Percentiles rank a stretch among this genome's conserved stretches.
These are phyloP conservation scores for Diophrys appendiculata DNA, from an alignment of 73 alveolate species.

Conservation along the genomic window DNA sequence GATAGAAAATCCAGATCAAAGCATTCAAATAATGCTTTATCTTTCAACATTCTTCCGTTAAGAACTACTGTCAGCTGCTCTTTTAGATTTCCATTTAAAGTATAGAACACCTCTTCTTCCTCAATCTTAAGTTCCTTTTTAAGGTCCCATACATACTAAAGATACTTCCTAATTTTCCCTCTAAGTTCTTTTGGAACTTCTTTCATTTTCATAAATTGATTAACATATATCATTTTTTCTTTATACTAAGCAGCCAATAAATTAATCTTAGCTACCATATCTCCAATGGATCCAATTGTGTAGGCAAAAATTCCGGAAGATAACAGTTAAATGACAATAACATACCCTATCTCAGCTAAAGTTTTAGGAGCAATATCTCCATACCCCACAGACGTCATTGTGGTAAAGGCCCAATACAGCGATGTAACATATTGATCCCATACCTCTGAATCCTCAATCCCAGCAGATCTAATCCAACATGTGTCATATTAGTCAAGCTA, in stretches of 20 bases:
- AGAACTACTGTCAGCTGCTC: conserved; percentile 54
- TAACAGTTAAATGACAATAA: conserved; percentile 58
- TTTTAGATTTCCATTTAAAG: conserved; percentile 50
- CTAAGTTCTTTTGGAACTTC: conserved; percentile 54
- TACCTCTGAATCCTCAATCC: conserved; percentile 21
- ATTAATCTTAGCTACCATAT: conserved; percentile 34
- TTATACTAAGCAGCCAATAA: conserved; percentile 47
- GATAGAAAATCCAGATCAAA: conserved; percentile 45
- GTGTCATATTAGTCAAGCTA: conserved; percentile 2
- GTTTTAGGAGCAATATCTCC: conserved; percentile 86
- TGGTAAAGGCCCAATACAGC: conserved; percentile 85
- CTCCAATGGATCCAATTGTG: conserved; percentile 42
- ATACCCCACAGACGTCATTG: conserved; percentile 91
- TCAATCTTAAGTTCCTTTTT: conserved; percentile 63
- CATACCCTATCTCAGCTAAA: conserved; percentile 65
- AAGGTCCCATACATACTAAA: conserved; percentile 48
- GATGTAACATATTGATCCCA: conserved; percentile 58
- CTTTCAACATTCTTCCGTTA: conserved; percentile 55
- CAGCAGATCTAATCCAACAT: conserved; percentile 38
- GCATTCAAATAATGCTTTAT: conserved; percentile 34
- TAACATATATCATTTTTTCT: conserved; percentile 61
- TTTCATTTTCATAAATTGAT: conserved; percentile 49
- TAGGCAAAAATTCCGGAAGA: conserved; percentile 54
- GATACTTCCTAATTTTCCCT: conserved; percentile 42
- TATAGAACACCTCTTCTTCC: conserved; percentile 52